These are phyloP conservation scores for Tolypocladium ovalisporum DNA, from an alignment of 2,329 filamentous ascomycete species.

Conservation along the genomic window DNA sequence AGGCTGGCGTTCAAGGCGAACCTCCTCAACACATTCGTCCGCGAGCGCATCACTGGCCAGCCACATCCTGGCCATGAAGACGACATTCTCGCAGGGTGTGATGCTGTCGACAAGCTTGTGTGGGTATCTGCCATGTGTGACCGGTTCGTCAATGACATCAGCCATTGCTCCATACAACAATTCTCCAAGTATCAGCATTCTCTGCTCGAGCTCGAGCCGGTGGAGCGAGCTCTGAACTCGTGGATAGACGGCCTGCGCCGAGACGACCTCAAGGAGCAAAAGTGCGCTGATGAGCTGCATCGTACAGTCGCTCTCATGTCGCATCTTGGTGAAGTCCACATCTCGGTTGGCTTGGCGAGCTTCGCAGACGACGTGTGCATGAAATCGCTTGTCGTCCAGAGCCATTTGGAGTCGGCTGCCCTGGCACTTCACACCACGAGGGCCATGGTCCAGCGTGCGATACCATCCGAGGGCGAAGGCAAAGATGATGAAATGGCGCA, in stretches of 20 bases:
- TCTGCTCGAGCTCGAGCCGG: slow-evolving; percentile 78
- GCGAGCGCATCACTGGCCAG: slow-evolving; percentile 63
- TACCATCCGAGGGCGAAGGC: slow-evolving; percentile 30
- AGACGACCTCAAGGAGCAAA: slow-evolving; percentile 77
- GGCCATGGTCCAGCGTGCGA: slow-evolving; percentile 54
- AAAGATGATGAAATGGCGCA: slow-evolving; percentile 59
- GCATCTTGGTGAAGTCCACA: slow-evolving; percentile 76
- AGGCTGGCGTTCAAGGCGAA: slow-evolving; percentile 80
- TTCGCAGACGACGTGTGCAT: slow-evolving; percentile 74
- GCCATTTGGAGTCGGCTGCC: slow-evolving; percentile 69
- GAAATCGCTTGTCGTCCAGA: slow-evolving; percentile 65
- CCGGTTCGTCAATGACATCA: slow-evolving; percentile 72
- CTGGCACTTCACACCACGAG: slow-evolving; percentile 53
- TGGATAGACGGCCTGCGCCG: slow-evolving; percentile 79
- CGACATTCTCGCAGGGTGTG: slow-evolving; percentile 68
- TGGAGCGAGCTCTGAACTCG: slow-evolving; percentile 77
- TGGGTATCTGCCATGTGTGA: slow-evolving; percentile 78
- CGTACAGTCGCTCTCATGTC: slow-evolving; percentile 76
- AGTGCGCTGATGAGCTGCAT: slow-evolving; percentile 71
- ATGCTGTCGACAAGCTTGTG: slow-evolving; percentile 73
- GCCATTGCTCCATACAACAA: slow-evolving; percentile 63
- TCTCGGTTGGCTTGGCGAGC: slow-evolving; percentile 56
- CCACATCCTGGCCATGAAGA: slow-evolving; percentile 60
- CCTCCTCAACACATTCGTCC: slow-evolving; percentile 66
- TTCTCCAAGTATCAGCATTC: slow-evolving; percentile 73